These are phyloP conservation scores for Pleurozium schreberi DNA, from an alignment of 225 moss, liverwort and hornwort genomes.

Conservation along the genomic window DNA sequence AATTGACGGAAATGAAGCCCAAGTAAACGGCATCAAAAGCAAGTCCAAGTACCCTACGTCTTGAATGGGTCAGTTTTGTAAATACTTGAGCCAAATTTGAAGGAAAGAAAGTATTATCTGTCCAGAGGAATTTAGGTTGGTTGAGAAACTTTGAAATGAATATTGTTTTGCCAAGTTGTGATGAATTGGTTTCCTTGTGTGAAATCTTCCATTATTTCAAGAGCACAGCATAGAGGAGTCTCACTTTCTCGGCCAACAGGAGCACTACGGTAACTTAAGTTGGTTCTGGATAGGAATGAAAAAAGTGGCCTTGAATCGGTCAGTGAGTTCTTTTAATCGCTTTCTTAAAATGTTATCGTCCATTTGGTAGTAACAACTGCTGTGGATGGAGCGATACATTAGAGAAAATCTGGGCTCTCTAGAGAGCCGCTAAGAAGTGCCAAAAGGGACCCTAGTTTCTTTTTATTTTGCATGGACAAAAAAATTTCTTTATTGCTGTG, in stretches of 20 bases:
- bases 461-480: too few species aligned
- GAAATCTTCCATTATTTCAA: background rate
- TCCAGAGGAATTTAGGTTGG: too few species aligned
- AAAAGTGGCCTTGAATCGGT: background rate
- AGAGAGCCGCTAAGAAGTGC: too few species aligned
- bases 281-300: constrained; percentile 16
- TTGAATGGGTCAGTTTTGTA: background rate
- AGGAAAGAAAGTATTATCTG: too few species aligned
- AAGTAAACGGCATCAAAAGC: background rate
- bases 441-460: too few species aligned
- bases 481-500: too few species aligned
- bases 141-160: background rate
- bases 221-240: constrained; percentile 24
- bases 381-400: too few species aligned
- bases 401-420: too few species aligned
- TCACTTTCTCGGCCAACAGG: constrained; percentile 26
- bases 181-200: background rate
- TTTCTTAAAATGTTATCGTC: too few species aligned
- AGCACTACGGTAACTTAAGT: constrained; percentile 27
- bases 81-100: background rate
- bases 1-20: background rate
- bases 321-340: too few species aligned
- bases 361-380: too few species aligned
- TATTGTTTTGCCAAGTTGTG: background rate
- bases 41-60: background rate